phyloP scores from a whole-genome alignment of 75 land plant genomes.

The Sequoia sempervirens region DNA sequence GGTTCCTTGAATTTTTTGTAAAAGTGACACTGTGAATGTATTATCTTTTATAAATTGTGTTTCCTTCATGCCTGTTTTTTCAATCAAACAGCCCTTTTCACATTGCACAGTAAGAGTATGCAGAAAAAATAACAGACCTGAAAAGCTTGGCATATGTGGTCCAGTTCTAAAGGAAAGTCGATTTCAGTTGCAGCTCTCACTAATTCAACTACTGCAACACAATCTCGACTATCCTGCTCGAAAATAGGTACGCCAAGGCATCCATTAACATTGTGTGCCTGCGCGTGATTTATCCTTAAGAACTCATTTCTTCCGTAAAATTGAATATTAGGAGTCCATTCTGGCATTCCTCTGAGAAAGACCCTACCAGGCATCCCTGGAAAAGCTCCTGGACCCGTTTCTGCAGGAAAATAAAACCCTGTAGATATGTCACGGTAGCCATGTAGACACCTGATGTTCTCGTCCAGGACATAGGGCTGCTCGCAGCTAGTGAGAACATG shows the following conservation, averaged over 20 bases:
- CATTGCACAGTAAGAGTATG: neutral
- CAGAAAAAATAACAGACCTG: constrained; percentile 21
- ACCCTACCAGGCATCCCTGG: constrained; percentile 50
- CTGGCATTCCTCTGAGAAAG: constrained; percentile 26
- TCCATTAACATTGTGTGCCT: constrained; percentile 31
- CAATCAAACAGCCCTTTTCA: neutral
- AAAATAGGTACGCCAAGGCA: constrained; percentile 41
- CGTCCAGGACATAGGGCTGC: constrained; percentile 37
- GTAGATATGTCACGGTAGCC: constrained; percentile 29
- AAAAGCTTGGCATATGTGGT: constrained; percentile 40
- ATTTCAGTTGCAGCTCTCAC: constrained; percentile 19
- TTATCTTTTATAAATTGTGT: neutral
- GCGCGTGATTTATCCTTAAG: constrained; percentile 34
- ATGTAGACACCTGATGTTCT: constrained; percentile 26
- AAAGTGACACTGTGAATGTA: neutral
- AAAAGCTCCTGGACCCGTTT: constrained; percentile 5
- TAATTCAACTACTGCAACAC: constrained; percentile 48
- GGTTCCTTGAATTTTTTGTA: neutral
- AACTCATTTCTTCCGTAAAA: constrained; percentile 31
- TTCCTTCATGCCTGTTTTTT: neutral
- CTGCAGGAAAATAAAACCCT: constrained; percentile 24
- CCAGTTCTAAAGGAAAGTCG: constrained; percentile 33
- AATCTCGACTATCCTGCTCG: constrained; percentile 20
- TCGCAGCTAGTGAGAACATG: constrained; percentile 29
- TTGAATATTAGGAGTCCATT: constrained; percentile 52